Conservation (phyloP, 495 filamentous ascomycete genomes). For the Penicillium psychrofluorescens region DNA sequence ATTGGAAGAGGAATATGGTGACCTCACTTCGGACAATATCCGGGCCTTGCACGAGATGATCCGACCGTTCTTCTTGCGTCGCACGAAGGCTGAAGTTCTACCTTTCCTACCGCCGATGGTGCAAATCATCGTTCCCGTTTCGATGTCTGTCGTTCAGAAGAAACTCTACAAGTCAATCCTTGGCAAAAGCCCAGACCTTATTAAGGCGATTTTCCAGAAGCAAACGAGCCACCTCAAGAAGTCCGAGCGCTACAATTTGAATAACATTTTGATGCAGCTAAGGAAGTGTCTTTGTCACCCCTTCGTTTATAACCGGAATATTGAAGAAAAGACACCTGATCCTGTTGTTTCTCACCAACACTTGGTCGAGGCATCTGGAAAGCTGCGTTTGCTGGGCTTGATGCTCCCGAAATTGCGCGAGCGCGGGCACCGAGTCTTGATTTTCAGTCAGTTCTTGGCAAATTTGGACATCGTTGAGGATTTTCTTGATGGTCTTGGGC, state of each 20-base stretch:
- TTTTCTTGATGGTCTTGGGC: slow-evolving; percentile 66
- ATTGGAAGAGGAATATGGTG: slow-evolving; percentile 67
- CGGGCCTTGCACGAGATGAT: slow-evolving; percentile 75
- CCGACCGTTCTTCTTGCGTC: slow-evolving; percentile 70
- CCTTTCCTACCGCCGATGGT: slow-evolving; percentile 87
- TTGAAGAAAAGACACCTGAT: slow-evolving; percentile 67
- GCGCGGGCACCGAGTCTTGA: slow-evolving; percentile 79
- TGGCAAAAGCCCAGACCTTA: slow-evolving; percentile 79
- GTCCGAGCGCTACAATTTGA: slow-evolving; percentile 69
- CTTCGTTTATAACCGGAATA: slow-evolving; percentile 81
- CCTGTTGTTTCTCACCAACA: slow-evolving; percentile 58
- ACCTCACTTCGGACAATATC: slow-evolving; percentile 73
- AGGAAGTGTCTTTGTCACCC: slow-evolving; percentile 94
- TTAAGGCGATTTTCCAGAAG: slow-evolving; percentile 71
- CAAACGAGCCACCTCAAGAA: slow-evolving; percentile 49
- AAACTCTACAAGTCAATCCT: slow-evolving; percentile 93
- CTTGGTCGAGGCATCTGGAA: slow-evolving; percentile 84
- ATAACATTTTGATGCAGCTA: slow-evolving; percentile 92
- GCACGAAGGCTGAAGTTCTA: slow-evolving; percentile 85
- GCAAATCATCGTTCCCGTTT: slow-evolving; percentile 89
- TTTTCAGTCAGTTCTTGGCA: slow-evolving; percentile 92
- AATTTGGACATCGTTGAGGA: slow-evolving; percentile 84
- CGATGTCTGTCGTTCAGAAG: slow-evolving; percentile 88
- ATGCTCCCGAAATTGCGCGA: slow-evolving; percentile 87
- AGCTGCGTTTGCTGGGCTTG: slow-evolving; percentile 76